A percentile compares a stretch with the other conserved stretches of the same genome.
phyloP scores from a whole-genome alignment of 2,329 filamentous ascomycete genomes.

The Metarhizium rileyi region DNA sequence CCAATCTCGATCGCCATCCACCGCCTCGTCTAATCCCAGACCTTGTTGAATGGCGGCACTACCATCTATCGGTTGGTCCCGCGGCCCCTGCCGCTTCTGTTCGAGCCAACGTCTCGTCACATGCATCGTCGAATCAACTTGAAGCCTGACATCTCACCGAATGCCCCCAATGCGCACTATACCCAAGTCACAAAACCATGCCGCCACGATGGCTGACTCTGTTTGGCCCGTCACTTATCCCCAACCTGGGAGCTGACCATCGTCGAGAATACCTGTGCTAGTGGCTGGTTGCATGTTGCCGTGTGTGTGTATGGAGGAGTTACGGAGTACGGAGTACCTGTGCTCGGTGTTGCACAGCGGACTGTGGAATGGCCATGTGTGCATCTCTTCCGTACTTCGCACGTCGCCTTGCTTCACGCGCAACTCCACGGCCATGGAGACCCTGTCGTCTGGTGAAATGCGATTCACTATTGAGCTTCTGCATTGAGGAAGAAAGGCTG shows the following conservation, averaged over 20 bases:
- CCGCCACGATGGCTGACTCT: conserved; percentile 7
- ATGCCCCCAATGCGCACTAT: conserved; percentile 1
- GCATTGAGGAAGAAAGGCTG: neutral
- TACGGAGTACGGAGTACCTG: neutral
- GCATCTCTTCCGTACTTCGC: too few relatives aligned
- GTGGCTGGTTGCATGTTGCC: neutral
- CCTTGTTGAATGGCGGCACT: conserved; percentile 23
- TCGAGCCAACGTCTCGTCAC: conserved; percentile 35
- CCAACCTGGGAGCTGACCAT: neutral
- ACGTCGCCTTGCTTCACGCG: neutral
- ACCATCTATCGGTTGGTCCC: conserved; percentile 36
- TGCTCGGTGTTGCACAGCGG: neutral
- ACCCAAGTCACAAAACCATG: neutral
- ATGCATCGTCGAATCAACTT: conserved; percentile 17
- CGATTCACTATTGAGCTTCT: neutral
- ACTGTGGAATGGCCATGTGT: neutral
- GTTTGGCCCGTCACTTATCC: neutral
- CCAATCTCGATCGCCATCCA: conserved; percentile 31
- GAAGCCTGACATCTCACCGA: neutral
- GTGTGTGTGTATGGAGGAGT: neutral
- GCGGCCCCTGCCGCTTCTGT: conserved; percentile 35
- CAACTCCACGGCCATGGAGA: neutral
- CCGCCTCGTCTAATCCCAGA: conserved; percentile 14
- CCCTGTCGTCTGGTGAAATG: neutral
- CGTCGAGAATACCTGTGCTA: neutral